Conservation (phyloP, 2,329 filamentous ascomycete genomes). For the Ascocoryne sarcoides region DNA sequence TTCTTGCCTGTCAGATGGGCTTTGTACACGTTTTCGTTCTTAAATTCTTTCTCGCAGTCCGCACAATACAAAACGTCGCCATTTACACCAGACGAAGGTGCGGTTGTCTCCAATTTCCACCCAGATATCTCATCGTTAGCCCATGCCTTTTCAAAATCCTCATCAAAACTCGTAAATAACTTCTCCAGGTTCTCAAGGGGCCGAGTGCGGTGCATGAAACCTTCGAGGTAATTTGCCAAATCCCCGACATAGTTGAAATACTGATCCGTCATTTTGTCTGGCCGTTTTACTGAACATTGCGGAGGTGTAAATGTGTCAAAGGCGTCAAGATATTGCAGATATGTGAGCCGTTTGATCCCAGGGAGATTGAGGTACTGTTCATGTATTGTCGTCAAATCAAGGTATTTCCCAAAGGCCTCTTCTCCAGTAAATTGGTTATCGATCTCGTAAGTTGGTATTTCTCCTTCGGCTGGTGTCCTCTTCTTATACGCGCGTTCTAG, state of each 20-base stretch:
- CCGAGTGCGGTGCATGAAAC: conserved; percentile 74
- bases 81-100: conserved; percentile 20
- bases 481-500: conserved; percentile 85
- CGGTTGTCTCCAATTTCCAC: conserved; percentile 54
- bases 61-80: conserved; percentile 75
- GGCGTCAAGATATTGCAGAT: conserved; percentile 84
- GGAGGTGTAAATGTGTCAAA: conserved; percentile 82
- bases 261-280: conserved; percentile 81
- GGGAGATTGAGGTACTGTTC: conserved; percentile 87
- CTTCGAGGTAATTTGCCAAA: conserved; percentile 75
- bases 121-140: conserved; percentile 67
- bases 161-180: conserved; percentile 65
- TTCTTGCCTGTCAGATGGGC: conserved; percentile 85
- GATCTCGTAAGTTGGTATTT: conserved; percentile 57
- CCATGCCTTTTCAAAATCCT: conserved; percentile 81
- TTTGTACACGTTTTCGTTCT: conserved; percentile 90
- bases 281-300: conserved; percentile 63
- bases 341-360: conserved; percentile 74
- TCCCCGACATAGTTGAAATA: conserved; percentile 86
- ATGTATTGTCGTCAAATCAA: conserved; percentile 77
- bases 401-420: conserved; percentile 85
- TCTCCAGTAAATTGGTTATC: conserved; percentile 94
- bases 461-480: conserved; percentile 54
- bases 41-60: conserved; percentile 91
- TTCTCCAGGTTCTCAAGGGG: conserved; percentile 81